A percentile compares a stretch with the other conserved stretches of the same genome.
Conservation (phyloP, 1,139 yeast species). For the Nakaseomyces nivariensis region DNA sequence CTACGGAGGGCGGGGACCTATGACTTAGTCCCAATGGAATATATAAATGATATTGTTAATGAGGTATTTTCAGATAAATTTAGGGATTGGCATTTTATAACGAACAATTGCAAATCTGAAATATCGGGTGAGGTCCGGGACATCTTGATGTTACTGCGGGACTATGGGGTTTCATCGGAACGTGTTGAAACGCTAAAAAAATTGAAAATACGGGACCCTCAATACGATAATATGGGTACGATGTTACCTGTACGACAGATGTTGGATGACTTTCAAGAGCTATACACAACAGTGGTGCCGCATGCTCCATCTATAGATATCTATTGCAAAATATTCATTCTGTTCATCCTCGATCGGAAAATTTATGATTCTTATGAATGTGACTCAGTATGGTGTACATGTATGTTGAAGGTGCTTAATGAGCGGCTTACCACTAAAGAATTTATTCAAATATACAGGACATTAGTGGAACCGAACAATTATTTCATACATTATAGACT, state of each 20-base stretch:
- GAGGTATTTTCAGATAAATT: conserved; percentile 15
- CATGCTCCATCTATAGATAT: conserved; percentile 6
- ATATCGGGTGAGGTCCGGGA: background rate
- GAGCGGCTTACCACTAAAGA: background rate
- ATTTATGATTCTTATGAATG: conserved; percentile 18
- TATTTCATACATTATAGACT: conserved; percentile 22
- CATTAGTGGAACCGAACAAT: conserved; percentile 11
- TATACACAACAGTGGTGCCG: conserved; percentile 4
- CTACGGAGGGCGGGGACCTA: background rate
- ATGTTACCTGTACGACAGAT: conserved; percentile 18
- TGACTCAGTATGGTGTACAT: conserved; percentile 12
- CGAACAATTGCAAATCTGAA: conserved; percentile 5
- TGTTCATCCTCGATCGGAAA: conserved; percentile 23
- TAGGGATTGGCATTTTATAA: conserved; percentile 25
- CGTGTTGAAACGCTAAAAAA: conserved; percentile 5
- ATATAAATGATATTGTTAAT: conserved; percentile 9
- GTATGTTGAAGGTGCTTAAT: conserved; percentile 5
- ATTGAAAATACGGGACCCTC: conserved; percentile 4
- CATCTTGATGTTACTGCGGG: conserved; percentile 6
- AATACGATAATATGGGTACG: conserved; percentile 15
- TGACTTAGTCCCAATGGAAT: conserved; percentile 1
- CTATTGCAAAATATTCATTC: conserved; percentile 13
- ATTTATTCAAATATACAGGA: conserved; percentile 10
- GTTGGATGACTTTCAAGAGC: conserved; percentile 6
- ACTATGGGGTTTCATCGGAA: conserved; percentile 13